Base-by-base conservation (phyloP, 169 alveolate species). In the Plasmodium malariae region DNA sequence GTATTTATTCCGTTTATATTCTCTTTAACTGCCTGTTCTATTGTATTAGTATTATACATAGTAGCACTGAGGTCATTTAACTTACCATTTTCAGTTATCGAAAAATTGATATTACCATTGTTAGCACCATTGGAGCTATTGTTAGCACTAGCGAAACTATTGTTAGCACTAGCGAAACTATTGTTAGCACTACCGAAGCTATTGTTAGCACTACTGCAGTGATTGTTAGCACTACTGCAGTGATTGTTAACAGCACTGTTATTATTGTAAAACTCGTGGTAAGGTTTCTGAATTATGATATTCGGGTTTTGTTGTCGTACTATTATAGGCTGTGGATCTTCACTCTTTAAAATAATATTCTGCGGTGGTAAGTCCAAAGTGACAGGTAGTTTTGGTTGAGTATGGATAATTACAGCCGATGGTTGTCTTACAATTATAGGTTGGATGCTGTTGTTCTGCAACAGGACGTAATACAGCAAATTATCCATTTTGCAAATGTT, bases 261-360 rank as follows among this genome's bases (percentile, higher is more conserved):
- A 37, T 78, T 45, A 11, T 48, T 73, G 36, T 70, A 68, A 68
- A 83, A 68, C 28, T 86, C 92, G 24, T 55, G 68, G 45, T 51
- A 67, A 17, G 86, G 19, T 21, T 86, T 54, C 36, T 86, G 78
- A 32, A 86, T 57, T 11, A 86, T 70, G 36, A 86, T 34, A 62
- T 86, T 86, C 37, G 92, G 92, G 21, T 70, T 86, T 69, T 69
- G 74, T 19, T 86, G 92, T 86, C 92, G 68, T 40, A 86, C 92
- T 43, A 86, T 86, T 60, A 86, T 86, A 17, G 92, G 92, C 26
- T 71, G 86, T 21, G 92, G 92, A 55, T 86, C 87, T 12, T 70
- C 87, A 63, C 57, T 86, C 70, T 86, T 86, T 28, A 86, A 55
- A 72, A 86, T 86, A 43, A 86, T 86, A 70, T 86, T 86, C 70